phyloP scores from a whole-genome alignment of 306 rosid species.

The Cicer pinnatifidum region DNA sequence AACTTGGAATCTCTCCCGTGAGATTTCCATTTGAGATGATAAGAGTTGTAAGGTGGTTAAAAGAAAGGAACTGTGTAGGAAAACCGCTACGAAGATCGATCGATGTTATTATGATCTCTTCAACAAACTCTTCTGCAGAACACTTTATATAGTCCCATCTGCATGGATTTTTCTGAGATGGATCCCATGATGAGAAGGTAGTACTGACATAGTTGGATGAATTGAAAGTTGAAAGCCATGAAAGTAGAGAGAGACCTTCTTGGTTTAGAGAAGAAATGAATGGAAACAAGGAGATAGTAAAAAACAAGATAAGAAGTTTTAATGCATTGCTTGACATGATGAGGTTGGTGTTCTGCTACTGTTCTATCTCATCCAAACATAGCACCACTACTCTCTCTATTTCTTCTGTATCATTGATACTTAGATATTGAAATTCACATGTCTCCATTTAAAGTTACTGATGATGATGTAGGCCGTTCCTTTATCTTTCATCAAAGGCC shows the following conservation, averaged over 20 bases:
- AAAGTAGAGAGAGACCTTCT: conserved; percentile 83
- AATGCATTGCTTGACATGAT: conserved; percentile 70
- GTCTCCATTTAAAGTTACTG: conserved; percentile 46
- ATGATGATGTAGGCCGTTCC: conserved; percentile 46
- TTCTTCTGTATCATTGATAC: conserved; percentile 47
- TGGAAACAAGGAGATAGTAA: conserved; percentile 64
- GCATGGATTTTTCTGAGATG: conserved; percentile 70
- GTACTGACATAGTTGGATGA: conserved; percentile 62
- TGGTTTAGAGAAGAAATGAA: conserved; percentile 72
- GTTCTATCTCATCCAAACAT: conserved; percentile 64
- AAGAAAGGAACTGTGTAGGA: conserved; percentile 71
- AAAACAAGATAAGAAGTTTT: conserved; percentile 61
- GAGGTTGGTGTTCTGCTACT: conserved; percentile 51
- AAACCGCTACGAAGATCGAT: conserved; percentile 63
- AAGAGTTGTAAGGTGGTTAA: conserved; percentile 62
- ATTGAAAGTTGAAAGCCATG: conserved; percentile 87
- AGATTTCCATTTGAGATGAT: conserved; percentile 81
- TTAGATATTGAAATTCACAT: conserved; percentile 44
- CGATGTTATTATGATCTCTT: conserved; percentile 66
- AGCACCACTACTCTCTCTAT: conserved; percentile 45
- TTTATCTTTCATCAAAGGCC: conserved; percentile 41
- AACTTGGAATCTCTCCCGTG: conserved; percentile 71
- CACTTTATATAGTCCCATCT: conserved; percentile 83
- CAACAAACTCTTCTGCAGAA: conserved; percentile 63
- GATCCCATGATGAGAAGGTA: conserved; percentile 82